Percentiles rank a stretch among this genome's conserved stretches.
phyloP scores from a whole-genome alignment of 148 eudicot genomes.

The Diospyros kaki region DNA sequence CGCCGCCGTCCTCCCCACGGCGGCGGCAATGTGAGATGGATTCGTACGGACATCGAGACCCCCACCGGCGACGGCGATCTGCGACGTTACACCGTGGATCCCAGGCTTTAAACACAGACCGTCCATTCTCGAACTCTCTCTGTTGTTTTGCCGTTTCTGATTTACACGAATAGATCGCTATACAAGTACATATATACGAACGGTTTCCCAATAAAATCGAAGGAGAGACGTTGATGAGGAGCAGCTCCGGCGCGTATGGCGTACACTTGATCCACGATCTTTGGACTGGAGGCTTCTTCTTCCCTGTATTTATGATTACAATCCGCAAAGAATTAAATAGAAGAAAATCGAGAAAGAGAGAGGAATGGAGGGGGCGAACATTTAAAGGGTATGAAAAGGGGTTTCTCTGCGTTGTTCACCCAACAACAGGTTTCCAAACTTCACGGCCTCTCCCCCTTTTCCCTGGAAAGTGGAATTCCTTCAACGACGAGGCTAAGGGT shows the following conservation, averaged over 20 bases:
- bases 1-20: constrained; percentile 26
- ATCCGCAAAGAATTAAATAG: background rate
- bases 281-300: background rate
- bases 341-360: background rate
- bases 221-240: background rate
- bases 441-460: background rate
- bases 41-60: constrained; percentile 31
- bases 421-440: constrained; percentile 9
- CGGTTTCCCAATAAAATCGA: background rate
- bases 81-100: constrained; percentile 42
- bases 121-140: constrained; percentile 39
- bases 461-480: background rate
- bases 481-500: background rate
- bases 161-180: background rate
- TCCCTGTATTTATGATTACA: too few relatives aligned
- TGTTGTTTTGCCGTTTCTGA: background rate
- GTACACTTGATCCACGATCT: background rate
- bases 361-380: background rate
- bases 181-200: background rate
- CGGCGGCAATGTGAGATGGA: constrained; percentile 27
- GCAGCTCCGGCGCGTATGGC: background rate
- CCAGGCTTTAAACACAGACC: constrained; percentile 55
- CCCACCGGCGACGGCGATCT: constrained; percentile 29
- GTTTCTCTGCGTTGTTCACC: constrained; percentile 6
- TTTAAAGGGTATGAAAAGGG: background rate